phyloP scores from a whole-genome alignment of 208 protist species.

The Leishmania guyanensis region DNA sequence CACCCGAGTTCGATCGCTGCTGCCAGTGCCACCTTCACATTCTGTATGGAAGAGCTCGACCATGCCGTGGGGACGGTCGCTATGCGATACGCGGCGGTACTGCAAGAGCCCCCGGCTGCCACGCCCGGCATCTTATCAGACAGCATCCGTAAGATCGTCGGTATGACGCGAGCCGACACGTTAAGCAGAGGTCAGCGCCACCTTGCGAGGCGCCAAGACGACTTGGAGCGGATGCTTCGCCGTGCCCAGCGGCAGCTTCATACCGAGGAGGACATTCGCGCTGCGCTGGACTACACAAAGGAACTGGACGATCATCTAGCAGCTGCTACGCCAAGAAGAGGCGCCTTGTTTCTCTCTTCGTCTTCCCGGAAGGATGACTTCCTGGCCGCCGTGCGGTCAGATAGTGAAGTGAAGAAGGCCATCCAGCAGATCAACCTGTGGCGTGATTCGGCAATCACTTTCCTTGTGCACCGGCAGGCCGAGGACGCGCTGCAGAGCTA shows the following conservation, averaged over 20 bases:
- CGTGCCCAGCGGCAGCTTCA: constrained; percentile 66
- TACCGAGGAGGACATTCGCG: constrained; percentile 62
- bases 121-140: constrained; percentile 54
- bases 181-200: constrained; percentile 50
- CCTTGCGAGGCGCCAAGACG: constrained; percentile 44
- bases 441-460: constrained; percentile 52
- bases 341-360: not conserved
- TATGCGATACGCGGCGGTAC: constrained; percentile 16
- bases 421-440: constrained; percentile 64
- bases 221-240: constrained; percentile 44
- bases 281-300: constrained; percentile 50
- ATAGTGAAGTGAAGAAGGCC: constrained; percentile 47
- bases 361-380: constrained; percentile 16
- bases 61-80: constrained; percentile 40
- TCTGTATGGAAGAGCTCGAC: constrained; percentile 79
- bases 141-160: constrained; percentile 34
- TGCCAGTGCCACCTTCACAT: constrained; percentile 63
- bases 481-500: constrained; percentile 68
- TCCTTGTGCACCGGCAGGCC: constrained; percentile 66
- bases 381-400: constrained; percentile 26
- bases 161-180: constrained; percentile 27
- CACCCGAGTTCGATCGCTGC: constrained; percentile 51
- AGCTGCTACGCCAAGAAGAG: not conserved
- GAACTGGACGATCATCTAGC: constrained; percentile 21
- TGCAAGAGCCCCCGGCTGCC: constrained; percentile 6